Conservation (phyloP, 257 asterid species). For the Rauvolfia tetraphylla region DNA sequence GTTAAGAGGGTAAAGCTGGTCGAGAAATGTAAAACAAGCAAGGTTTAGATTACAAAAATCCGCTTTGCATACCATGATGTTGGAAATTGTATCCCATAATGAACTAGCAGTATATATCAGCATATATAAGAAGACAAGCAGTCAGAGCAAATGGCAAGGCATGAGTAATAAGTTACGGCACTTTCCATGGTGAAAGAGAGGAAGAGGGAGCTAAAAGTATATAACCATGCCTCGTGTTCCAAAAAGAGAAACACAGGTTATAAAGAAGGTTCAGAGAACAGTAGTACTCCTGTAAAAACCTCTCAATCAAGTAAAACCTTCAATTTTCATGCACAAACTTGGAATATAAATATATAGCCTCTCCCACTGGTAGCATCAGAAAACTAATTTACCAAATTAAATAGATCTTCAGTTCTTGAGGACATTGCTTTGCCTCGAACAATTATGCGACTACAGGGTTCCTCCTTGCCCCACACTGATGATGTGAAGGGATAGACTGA, state of each 20-base stretch:
- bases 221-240: not conserved
- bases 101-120: not conserved
- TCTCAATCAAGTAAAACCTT: not conserved
- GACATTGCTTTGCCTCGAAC: constrained; percentile 97
- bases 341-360: not conserved
- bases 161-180: not conserved
- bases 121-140: not conserved
- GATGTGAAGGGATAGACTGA: constrained; percentile 92
- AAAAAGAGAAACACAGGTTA: not conserved
- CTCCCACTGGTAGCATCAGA: not conserved
- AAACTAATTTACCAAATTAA: constrained; percentile 59
- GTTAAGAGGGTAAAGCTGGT: not conserved
- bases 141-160: not conserved
- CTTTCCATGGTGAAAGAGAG: not conserved
- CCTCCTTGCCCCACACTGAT: constrained; percentile 67
- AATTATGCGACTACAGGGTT: constrained; percentile 73
- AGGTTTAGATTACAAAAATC: not conserved
- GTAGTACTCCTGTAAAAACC: not conserved
- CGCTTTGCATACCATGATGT: not conserved
- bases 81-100: not conserved
- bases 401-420: constrained; percentile 78
- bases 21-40: not conserved
- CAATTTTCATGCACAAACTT: not conserved
- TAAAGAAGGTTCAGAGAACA: not conserved
- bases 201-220: not conserved